Evolutionary conservation across 352 stramenopile genomes (phyloP).

Genomic region (Phytophthora cajani): DNA sequence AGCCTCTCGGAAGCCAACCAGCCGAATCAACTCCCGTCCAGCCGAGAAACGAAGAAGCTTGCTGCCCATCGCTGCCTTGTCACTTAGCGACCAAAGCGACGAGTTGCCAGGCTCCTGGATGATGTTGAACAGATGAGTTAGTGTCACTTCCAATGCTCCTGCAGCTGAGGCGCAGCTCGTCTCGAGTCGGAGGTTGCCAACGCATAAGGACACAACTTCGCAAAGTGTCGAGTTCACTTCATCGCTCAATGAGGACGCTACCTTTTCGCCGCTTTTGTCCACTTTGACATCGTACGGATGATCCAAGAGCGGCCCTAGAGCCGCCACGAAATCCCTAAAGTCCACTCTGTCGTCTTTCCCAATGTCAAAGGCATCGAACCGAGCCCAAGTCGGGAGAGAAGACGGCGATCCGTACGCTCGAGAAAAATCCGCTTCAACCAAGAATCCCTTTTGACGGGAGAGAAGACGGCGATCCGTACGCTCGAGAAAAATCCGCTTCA

Average conservation of each 20-base stretch:
- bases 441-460: constrained; percentile 41
- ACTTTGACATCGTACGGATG: constrained; percentile 49
- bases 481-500: constrained; percentile 37
- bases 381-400: constrained; percentile 38
- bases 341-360: constrained; percentile 57
- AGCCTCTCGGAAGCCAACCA: constrained; percentile 45
- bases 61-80: constrained; percentile 24
- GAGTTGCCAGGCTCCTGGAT: constrained; percentile 51
- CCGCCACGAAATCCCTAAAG: constrained; percentile 61
- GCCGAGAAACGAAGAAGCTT: constrained; percentile 36
- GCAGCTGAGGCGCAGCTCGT: constrained; percentile 26
- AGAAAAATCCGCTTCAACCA: constrained; percentile 42
- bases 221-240: constrained; percentile 37
- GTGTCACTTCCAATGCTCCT: constrained; percentile 34
- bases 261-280: constrained; percentile 6
- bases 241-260: neutral
- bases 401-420: constrained; percentile 17
- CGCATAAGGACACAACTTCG: constrained; percentile 46
- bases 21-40: constrained; percentile 41
- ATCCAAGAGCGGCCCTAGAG: constrained; percentile 59
- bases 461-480: constrained; percentile 15
- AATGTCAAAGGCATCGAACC: constrained; percentile 65
- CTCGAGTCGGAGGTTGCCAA: constrained; percentile 51
- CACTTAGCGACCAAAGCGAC: constrained; percentile 41
- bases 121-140: constrained; percentile 39